Evolutionary conservation across 225 moss, liverwort and hornwort species (phyloP).

Genomic region (Straminergon stramineum): DNA sequence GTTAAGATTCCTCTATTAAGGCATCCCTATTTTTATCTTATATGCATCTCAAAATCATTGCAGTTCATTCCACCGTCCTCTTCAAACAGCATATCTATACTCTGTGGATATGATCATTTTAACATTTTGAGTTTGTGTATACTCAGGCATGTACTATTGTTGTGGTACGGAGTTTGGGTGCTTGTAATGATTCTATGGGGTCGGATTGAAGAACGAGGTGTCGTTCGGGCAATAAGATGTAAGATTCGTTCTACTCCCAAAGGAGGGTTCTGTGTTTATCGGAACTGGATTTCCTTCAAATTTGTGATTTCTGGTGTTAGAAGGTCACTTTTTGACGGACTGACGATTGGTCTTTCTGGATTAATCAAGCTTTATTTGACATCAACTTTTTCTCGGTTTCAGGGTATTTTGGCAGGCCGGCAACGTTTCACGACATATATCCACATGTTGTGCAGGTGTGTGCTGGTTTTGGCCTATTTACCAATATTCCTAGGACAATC

Average conservation of each 20-base stretch:
- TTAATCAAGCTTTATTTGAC: not conserved
- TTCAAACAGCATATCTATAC: not conserved
- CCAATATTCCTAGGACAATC: not conserved
- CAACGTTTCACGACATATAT: constrained; percentile 60
- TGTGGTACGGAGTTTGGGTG: constrained; percentile 85
- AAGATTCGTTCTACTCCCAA: not conserved
- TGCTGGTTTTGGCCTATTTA: not conserved
- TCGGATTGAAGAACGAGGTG: constrained; percentile 52
- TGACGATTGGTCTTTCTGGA: not conserved
- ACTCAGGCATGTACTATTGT: constrained; percentile 67
- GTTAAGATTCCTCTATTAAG: not conserved
- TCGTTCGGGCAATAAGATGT: constrained; percentile 74
- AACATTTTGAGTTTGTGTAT: not conserved
- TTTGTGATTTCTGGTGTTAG: not conserved
- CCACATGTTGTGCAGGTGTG: constrained; percentile 81
- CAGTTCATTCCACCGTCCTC: not conserved
- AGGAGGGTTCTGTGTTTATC: not conserved
- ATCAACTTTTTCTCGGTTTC: not conserved
- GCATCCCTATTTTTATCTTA: not conserved
- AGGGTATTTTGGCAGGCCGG: constrained; percentile 77
- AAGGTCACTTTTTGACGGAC: not conserved
- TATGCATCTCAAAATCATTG: not conserved
- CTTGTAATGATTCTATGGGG: constrained; percentile 71
- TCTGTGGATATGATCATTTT: not conserved
- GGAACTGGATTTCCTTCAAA: not conserved